Conservation (phyloP, 371 early-diverging fungal genomes). For the Syncephalastrum racemosum region DNA sequence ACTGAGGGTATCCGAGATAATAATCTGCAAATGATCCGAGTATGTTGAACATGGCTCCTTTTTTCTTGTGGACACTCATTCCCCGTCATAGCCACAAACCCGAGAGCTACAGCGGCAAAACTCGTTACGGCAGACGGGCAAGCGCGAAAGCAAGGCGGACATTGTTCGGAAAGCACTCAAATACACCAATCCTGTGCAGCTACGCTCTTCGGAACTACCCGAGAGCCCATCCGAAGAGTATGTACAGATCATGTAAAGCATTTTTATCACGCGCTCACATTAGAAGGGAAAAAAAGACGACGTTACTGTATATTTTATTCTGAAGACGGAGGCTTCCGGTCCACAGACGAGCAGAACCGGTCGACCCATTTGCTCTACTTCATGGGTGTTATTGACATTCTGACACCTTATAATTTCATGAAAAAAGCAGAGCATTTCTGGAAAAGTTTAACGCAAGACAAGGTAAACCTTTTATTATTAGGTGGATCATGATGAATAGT, state of each 20-base stretch:
- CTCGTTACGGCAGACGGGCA: slow-evolving; percentile 23
- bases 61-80: not conserved
- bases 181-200: slow-evolving; percentile 66
- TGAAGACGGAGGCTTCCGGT: slow-evolving; percentile 89
- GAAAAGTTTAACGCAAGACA: slow-evolving; percentile 82
- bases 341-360: slow-evolving; percentile 73
- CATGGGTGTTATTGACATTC: slow-evolving; percentile 95
- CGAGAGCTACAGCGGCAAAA: slow-evolving; percentile 27
- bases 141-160: slow-evolving; percentile 61
- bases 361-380: slow-evolving; percentile 79
- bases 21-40: slow-evolving; percentile 55
- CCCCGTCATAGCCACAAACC: slow-evolving; percentile 15
- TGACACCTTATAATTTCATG: slow-evolving; percentile 89
- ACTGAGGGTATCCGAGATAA: slow-evolving; percentile 80
- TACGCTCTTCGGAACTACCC: slow-evolving; percentile 54
- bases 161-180: slow-evolving; percentile 69
- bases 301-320: slow-evolving; percentile 79
- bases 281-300: slow-evolving; percentile 37
- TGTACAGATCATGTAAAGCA: slow-evolving; percentile 9
- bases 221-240: slow-evolving; percentile 51
- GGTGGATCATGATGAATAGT: not conserved
- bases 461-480: slow-evolving; percentile 33
- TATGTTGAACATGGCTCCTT: not conserved
- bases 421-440: slow-evolving; percentile 90
- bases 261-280: not conserved